Conservation (phyloP, 169 alveolate species). For the Cryptosporidium ryanae region DNA sequence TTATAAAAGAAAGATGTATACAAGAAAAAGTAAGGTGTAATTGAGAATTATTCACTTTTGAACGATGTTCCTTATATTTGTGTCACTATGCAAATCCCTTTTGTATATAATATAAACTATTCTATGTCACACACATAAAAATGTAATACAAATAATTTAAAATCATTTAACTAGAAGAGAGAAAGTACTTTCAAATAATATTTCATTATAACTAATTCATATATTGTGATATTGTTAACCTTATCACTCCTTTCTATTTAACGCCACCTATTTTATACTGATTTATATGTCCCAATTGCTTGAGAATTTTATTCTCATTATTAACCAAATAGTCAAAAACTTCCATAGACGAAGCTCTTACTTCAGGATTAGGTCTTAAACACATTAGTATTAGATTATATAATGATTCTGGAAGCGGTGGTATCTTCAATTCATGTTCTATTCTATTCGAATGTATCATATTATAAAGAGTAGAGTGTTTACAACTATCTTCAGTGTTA, state of each 20-base stretch:
- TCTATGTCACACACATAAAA: too few relatives aligned
- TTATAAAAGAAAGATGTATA: too few relatives aligned
- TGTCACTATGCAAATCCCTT: too few relatives aligned
- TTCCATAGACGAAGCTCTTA: slow-evolving; percentile 67
- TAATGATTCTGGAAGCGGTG: slow-evolving; percentile 60
- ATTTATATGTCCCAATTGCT: slow-evolving; percentile 35
- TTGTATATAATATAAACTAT: too few relatives aligned
- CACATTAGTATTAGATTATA: slow-evolving; percentile 67
- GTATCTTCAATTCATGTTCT: slow-evolving; percentile 52
- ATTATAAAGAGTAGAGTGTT: slow-evolving; percentile 68
- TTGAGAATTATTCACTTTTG: too few relatives aligned
- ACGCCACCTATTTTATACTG: slow-evolving; percentile 24
- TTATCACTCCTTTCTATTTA: neutral
- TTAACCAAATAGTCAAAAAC: slow-evolving; percentile 51
- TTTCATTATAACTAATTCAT: too few relatives aligned
- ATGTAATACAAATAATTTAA: too few relatives aligned
- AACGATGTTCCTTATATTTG: too few relatives aligned
- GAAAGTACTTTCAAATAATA: too few relatives aligned
- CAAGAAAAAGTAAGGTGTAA: too few relatives aligned
- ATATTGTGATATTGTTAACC: too few relatives aligned
- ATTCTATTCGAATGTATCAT: slow-evolving; percentile 47
- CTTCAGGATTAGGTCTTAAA: slow-evolving; percentile 62
- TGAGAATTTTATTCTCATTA: slow-evolving; percentile 35
- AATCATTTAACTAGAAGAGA: too few relatives aligned
- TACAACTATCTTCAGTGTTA: slow-evolving; percentile 44